These are phyloP conservation scores for Sungouiozyma ichnusensis DNA, from an alignment of 805 yeast genomes.

Conservation along the genomic window DNA sequence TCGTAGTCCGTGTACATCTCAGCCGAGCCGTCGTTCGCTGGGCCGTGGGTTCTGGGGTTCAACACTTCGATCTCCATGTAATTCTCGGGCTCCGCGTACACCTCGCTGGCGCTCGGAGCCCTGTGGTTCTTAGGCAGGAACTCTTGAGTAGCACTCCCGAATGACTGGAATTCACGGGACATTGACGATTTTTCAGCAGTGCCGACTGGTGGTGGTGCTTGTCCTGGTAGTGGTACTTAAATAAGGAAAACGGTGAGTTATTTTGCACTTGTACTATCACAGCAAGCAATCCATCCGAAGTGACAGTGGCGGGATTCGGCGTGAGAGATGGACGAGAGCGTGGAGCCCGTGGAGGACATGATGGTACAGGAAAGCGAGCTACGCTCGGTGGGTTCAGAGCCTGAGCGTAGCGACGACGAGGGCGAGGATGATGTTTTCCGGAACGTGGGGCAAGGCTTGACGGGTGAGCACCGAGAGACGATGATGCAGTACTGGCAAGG, in stretches of 20 bases:
- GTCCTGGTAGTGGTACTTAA: neutral
- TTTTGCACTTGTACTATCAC: neutral
- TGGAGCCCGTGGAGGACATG: neutral
- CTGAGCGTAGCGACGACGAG: conserved; percentile 10
- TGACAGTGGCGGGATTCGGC: too few species aligned
- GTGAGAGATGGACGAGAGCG: neutral
- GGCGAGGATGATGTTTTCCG: conserved; percentile 50
- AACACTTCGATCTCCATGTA: conserved; percentile 82
- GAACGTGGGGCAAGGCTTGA: conserved; percentile 88
- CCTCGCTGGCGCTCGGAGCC: conserved; percentile 63
- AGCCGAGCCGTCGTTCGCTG: neutral
- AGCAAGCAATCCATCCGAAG: too few species aligned
- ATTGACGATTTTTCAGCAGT: neutral
- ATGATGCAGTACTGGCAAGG: conserved; percentile 98
- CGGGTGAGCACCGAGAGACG: conserved; percentile 70
- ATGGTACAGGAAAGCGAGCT: neutral
- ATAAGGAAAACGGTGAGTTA: conserved; percentile 3
- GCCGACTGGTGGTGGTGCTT: neutral
- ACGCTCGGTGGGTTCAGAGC: neutral
- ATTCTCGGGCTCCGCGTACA: conserved; percentile 91
- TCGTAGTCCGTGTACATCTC: conserved; percentile 83
- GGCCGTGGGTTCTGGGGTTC: conserved; percentile 25
- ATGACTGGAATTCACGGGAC: conserved; percentile 16
- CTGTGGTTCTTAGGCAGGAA: conserved; percentile 16
- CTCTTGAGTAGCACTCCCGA: conserved; percentile 13